Conservation (phyloP, 2,329 filamentous ascomycete genomes). For the Leptosphaerulina australis region DNA sequence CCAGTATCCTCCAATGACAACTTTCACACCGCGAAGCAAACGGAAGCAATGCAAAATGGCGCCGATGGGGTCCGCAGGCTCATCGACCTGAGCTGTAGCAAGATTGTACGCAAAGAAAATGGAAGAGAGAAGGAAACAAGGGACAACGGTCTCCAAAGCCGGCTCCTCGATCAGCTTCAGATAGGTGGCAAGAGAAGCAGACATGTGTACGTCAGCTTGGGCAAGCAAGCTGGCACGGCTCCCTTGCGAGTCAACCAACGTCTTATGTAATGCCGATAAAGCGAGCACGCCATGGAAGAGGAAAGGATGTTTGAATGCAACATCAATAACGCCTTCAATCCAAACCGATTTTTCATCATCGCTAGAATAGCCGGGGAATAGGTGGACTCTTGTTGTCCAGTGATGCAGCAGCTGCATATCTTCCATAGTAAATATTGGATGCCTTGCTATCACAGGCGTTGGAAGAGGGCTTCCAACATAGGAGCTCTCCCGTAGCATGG, state of each 20-base stretch:
- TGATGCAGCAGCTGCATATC: conserved; percentile 40
- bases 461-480: conserved; percentile 22
- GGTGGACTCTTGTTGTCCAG: conserved; percentile 33
- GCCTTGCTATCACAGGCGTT: conserved; percentile 7
- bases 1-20: conserved; percentile 33
- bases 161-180: conserved; percentile 30
- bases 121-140: conserved; percentile 39
- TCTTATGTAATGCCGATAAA: conserved; percentile 39
- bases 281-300: conserved; percentile 41
- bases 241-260: conserved; percentile 22
- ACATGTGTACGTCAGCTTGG: conserved; percentile 38
- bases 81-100: conserved; percentile 33
- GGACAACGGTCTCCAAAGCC: conserved; percentile 25
- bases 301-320: conserved; percentile 36
- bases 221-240: conserved; percentile 30
- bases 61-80: conserved; percentile 35
- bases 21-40: conserved; percentile 35
- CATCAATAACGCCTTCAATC: conserved; percentile 29
- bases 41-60: conserved; percentile 40
- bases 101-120: conserved; percentile 38
- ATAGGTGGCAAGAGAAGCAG: conserved; percentile 32
- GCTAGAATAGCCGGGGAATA: conserved; percentile 24
- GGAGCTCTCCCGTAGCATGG: conserved; percentile 15
- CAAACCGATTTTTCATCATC: conserved; percentile 21
- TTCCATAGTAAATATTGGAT: conserved; percentile 6